These are phyloP conservation scores for Pleurotus salmoneostramineus DNA, from an alignment of 768 basidiomycete genomes.

Conservation along the genomic window DNA sequence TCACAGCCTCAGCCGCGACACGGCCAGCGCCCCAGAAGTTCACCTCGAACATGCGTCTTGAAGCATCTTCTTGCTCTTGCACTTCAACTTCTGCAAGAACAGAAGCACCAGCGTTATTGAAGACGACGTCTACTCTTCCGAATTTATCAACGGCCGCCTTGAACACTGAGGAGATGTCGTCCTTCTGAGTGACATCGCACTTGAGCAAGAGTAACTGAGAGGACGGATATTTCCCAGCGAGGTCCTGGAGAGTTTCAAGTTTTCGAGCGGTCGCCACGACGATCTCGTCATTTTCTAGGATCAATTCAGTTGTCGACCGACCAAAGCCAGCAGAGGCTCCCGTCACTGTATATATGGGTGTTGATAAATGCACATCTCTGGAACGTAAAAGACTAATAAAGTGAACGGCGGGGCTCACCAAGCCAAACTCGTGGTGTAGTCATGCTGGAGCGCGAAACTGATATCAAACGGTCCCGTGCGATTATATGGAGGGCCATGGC, in stretches of 20 bases:
- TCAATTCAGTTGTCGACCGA: slow-evolving; percentile 25
- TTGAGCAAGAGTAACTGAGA: slow-evolving; percentile 28
- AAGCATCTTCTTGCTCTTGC: slow-evolving; percentile 12
- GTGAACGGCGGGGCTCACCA: too few relatives aligned
- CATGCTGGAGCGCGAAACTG: too few relatives aligned
- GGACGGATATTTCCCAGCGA: slow-evolving; percentile 15
- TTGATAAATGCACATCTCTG: too few relatives aligned
- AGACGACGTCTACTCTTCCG: slow-evolving; percentile 15
- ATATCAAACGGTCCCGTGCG: too few relatives aligned
- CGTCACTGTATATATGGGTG: neutral
- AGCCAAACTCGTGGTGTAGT: too few relatives aligned
- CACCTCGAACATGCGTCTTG: slow-evolving; percentile 18
- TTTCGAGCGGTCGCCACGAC: slow-evolving; percentile 15
- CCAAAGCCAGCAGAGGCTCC: slow-evolving; percentile 31
- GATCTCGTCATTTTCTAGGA: slow-evolving; percentile 30
- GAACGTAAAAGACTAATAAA: too few relatives aligned
- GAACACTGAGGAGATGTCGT: slow-evolving; percentile 14
- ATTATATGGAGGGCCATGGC: too few relatives aligned
- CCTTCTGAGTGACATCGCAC: slow-evolving; percentile 29
- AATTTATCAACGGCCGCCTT: slow-evolving; percentile 5
- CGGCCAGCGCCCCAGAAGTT: slow-evolving; percentile 27
- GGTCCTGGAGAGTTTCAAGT: neutral
- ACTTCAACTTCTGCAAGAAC: slow-evolving; percentile 20
- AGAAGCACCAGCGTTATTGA: slow-evolving; percentile 13
- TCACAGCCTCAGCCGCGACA: slow-evolving; percentile 26